Percentiles rank a stretch among this genome's conserved stretches.
Conservation (phyloP, 108 stramenopile genomes). For the Seminavis robusta region DNA sequence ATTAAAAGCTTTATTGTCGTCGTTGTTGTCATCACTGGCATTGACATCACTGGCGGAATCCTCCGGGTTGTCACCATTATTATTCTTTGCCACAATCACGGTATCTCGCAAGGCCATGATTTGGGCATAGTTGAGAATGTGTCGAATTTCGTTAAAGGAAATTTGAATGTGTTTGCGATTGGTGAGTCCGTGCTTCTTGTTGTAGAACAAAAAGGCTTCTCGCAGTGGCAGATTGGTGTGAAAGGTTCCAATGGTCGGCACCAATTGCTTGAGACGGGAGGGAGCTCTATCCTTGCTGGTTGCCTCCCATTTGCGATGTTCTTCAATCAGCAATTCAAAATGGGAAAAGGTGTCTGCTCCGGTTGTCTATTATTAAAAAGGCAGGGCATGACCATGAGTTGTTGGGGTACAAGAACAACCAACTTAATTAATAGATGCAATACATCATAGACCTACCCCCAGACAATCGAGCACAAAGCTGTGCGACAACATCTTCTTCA, state of each 20-base stretch:
- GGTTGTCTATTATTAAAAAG: too few relatives aligned
- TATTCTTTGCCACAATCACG: not conserved
- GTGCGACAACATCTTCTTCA: conserved; percentile 91
- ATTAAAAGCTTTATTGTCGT: conserved; percentile 25
- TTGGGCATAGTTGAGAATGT: conserved; percentile 89
- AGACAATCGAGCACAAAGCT: conserved; percentile 85
- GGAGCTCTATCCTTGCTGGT: not conserved
- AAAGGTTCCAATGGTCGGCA: conserved; percentile 86
- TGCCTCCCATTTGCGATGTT: conserved; percentile 55
- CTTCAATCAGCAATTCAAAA: conserved; percentile 89
- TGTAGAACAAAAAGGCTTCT: conserved; percentile 78
- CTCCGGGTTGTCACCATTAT: conserved; percentile 1
- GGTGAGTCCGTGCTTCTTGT: conserved; percentile 78
- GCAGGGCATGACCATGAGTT: too few relatives aligned
- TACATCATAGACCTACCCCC: too few relatives aligned
- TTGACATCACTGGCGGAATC: not conserved
- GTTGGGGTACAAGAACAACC: too few relatives aligned
- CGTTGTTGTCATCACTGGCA: not conserved
- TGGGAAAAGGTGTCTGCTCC: conserved; percentile 83
- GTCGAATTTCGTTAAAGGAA: conserved; percentile 87
- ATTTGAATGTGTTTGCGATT: conserved; percentile 80
- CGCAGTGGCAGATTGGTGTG: conserved; percentile 80
- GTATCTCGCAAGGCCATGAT: conserved; percentile 70
- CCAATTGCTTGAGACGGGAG: conserved; percentile 58
- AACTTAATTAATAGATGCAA: too few relatives aligned